These are phyloP conservation scores for Tolypocladium ovalisporum DNA, from an alignment of 2,329 filamentous ascomycete species.

Conservation along the genomic window DNA sequence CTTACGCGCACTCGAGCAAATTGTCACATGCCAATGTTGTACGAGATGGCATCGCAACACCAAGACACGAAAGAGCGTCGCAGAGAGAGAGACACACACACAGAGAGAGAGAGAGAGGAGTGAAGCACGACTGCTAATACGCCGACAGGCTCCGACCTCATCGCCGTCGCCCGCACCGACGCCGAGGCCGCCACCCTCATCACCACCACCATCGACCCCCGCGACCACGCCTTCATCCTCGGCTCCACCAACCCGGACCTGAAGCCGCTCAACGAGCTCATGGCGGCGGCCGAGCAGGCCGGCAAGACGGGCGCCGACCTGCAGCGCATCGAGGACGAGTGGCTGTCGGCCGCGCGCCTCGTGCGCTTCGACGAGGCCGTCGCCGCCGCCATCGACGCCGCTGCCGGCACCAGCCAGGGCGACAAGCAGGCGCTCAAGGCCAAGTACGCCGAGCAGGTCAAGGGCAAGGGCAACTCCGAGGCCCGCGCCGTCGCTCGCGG, in stretches of 20 bases:
- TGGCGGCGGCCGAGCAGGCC: conserved; percentile 71
- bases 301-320: conserved; percentile 74
- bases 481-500: conserved; percentile 68
- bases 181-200: conserved; percentile 96
- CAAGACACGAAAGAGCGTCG: background rate
- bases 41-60: background rate
- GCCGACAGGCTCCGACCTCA: conserved; percentile 63
- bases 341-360: conserved; percentile 67
- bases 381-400: conserved; percentile 65
- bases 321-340: conserved; percentile 85
- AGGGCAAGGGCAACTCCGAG: conserved; percentile 80
- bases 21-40: background rate
- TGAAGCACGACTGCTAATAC: too few species aligned
- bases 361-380: conserved; percentile 90
- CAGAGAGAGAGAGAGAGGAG: too few species aligned
- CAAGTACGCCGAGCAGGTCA: conserved; percentile 55
- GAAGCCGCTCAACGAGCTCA: conserved; percentile 79
- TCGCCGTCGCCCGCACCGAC: conserved; percentile 89
- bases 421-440: conserved; percentile 59
- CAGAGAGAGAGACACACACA: too few species aligned
- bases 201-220: conserved; percentile 88
- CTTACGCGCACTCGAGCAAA: too few species aligned
- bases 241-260: conserved; percentile 79
- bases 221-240: conserved; percentile 89
- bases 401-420: conserved; percentile 35